Evolutionary conservation across 2,329 filamentous ascomycete genomes (phyloP).

Genomic region (Bipolaris bicolor): DNA sequence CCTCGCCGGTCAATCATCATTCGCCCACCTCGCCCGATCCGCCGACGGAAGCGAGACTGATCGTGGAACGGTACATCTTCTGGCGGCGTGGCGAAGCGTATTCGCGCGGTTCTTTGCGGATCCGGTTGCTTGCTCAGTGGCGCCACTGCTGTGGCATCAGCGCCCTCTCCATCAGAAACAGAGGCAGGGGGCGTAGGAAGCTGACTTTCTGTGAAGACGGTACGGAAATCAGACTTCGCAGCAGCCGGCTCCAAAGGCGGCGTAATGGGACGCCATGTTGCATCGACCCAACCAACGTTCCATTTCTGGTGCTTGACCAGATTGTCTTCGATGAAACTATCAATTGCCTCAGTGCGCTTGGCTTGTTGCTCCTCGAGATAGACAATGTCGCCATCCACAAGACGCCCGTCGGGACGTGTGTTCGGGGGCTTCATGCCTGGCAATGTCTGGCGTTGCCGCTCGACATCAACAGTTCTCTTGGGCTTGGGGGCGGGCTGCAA

Average conservation of each 20-base stretch:
- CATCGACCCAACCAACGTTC: slow-evolving; percentile 88
- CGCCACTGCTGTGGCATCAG: slow-evolving; percentile 48
- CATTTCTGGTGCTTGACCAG: slow-evolving; percentile 87
- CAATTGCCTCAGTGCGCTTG: slow-evolving; percentile 82
- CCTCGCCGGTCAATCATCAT: slow-evolving; percentile 87
- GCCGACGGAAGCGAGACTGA: slow-evolving; percentile 75
- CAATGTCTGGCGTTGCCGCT: slow-evolving; percentile 70
- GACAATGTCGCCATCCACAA: slow-evolving; percentile 77
- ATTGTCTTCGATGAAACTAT: slow-evolving; percentile 82
- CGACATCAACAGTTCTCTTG: slow-evolving; percentile 64
- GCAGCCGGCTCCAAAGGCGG: slow-evolving; percentile 67
- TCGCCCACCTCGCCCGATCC: slow-evolving; percentile 82
- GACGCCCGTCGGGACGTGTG: slow-evolving; percentile 70
- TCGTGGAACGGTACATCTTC: slow-evolving; percentile 48
- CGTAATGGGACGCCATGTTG: slow-evolving; percentile 83
- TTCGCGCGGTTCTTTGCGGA: slow-evolving; percentile 36
- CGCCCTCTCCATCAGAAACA: slow-evolving; percentile 52
- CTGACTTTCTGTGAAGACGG: slow-evolving; percentile 47
- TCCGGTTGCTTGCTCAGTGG: slow-evolving; percentile 39
- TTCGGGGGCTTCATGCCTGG: slow-evolving; percentile 59
- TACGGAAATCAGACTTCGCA: slow-evolving; percentile 48
- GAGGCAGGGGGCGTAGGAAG: slow-evolving; percentile 57
- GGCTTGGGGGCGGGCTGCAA: slow-evolving; percentile 46
- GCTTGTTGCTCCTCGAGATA: slow-evolving; percentile 76
- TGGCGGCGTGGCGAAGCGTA: slow-evolving; percentile 49